Evolutionary conservation across 805 yeast genomes (phyloP), one percentile per base, ranked within the genome.

Genomic region (Ogataea angusta): DNA sequence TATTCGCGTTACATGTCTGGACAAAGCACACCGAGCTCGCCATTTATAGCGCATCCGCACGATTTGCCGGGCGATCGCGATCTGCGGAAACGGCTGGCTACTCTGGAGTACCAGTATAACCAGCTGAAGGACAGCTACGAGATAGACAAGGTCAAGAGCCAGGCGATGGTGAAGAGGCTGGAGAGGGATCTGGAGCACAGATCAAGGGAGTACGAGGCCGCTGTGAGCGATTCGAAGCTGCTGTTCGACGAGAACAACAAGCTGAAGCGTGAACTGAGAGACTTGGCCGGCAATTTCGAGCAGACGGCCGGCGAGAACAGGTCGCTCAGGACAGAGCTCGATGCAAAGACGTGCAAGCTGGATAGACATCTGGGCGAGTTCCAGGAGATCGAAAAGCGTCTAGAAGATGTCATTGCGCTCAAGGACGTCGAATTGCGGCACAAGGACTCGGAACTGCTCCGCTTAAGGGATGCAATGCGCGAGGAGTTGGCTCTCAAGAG

Each of bases 251-350:
- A 39, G 34, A 49, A 44, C 26, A 59, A 59, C 10, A 60, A 67
- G 6, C 42, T 67, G 24, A 63, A 64, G 38, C 63, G 64, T 40
- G 70, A 72, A 32, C 56, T 68, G 29, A 71, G 71, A 13, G 38
- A 38, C 17, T 8, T 34, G 15, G 34, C 16, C 2, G 28, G 29
- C 5, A 26, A 19, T 5, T 13, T 38, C 7, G 26, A 28, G n/a
- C 22, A 15, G n/a, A 7, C 30, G 8, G 36, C 18, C 3, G 34
- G 21, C 6, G 41, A 48, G 16, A 48, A 36, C 31, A 18, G 22
- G 14, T 19, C 8, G 14, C 16, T 36, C 29, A 21, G 35, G 10
- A 13, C 39, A 17, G 48, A 48, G 17, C 24, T 40, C 34, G 22
- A 38, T 13, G 10, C 36, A 14, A 42, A 43, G 13, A 26, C 40